Evolutionary conservation across 768 basidiomycete genomes (phyloP).

Genomic region (Fibroporia radiculosa): DNA sequence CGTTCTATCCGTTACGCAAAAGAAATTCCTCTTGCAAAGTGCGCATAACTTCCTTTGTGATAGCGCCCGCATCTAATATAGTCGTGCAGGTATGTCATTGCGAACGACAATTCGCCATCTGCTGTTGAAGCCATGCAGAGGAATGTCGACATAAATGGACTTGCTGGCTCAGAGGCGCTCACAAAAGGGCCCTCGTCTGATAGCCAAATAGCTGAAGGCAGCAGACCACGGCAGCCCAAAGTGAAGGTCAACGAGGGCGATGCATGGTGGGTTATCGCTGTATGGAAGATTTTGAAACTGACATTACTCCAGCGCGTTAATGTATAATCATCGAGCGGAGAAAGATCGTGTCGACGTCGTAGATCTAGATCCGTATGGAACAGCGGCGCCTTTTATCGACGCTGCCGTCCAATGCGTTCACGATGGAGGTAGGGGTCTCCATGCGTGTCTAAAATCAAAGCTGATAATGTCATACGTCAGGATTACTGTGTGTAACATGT

Average conservation of each 20-base stretch:
- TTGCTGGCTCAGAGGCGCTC: conserved; percentile 31
- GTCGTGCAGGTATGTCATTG: conserved; percentile 70
- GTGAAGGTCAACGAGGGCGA: conserved; percentile 88
- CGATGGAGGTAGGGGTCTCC: conserved; percentile 59
- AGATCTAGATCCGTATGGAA: conserved; percentile 98
- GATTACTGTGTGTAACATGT: conserved; percentile 91
- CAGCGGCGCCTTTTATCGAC: conserved; percentile 95
- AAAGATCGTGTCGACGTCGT: conserved; percentile 79
- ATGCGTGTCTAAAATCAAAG: not conserved
- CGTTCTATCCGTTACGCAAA: conserved; percentile 96
- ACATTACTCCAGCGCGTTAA: conserved; percentile 53
- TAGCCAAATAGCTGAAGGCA: conserved; percentile 1
- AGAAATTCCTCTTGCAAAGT: conserved; percentile 91
- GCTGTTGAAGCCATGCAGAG: conserved; percentile 81
- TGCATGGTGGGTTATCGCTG: conserved; percentile 57
- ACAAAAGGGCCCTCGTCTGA: conserved; percentile 1
- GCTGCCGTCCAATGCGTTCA: conserved; percentile 83
- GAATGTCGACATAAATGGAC: conserved; percentile 78
- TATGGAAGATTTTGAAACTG: not conserved
- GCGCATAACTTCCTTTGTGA: conserved; percentile 15
- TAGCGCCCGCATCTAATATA: not conserved
- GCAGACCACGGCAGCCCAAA: conserved; percentile 32
- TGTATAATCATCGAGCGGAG: conserved; percentile 83
- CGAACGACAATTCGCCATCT: conserved; percentile 83
- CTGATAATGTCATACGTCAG: conserved; percentile 18